Evolutionary conservation across 352 stramenopile genomes (phyloP), one percentile per base, ranked within the genome.

Genomic region (Phytopythium sindhum): DNA sequence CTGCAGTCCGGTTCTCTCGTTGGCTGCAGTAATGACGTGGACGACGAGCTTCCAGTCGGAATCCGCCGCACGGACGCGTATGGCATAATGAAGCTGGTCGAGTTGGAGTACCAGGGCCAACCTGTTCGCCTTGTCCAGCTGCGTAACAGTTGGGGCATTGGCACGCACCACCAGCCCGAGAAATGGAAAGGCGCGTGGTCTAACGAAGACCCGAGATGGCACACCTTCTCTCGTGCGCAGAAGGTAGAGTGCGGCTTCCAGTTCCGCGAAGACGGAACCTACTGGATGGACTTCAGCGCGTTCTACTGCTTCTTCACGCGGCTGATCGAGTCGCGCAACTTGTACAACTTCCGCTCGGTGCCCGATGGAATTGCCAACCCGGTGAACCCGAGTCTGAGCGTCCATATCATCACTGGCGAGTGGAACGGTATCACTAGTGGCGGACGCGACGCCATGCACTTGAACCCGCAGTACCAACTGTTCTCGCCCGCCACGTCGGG

Each of bases 391-490:
- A 86, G 67, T 65, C 39, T 89, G 56, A 92, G 78, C 57, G 67
- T 93, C 31, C 84, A 95, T 59, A 81, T 95, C 15, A 64, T 95
- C 42, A 75, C 72, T 21, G 83, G 84, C 17, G 84, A 90, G 64
- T 95, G 86, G 86, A 93, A 89, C 61, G 86, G 84, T 17, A 85
- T 91, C 55, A 95, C 84, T 4, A 87, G 79, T 26, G 86, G 86
- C 48, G 86, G 84, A 8, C 78, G 86, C 28, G 84, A 93, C 45
- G 86, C 84, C 9, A 89, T 95, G 78, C 86, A 95, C 60, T 57
- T 95, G 50, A 95, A 95, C 57, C 86, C 86, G n/a, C 86, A 95
- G 65, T 89, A 91, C 57, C 86, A 95, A 54, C 55, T 95, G 7
- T 89, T 90, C 45, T 87, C 79, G 50, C 84, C 84, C 21, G 72